Conservation (phyloP, 1,139 yeast genomes). For the Diutina catenulata region DNA sequence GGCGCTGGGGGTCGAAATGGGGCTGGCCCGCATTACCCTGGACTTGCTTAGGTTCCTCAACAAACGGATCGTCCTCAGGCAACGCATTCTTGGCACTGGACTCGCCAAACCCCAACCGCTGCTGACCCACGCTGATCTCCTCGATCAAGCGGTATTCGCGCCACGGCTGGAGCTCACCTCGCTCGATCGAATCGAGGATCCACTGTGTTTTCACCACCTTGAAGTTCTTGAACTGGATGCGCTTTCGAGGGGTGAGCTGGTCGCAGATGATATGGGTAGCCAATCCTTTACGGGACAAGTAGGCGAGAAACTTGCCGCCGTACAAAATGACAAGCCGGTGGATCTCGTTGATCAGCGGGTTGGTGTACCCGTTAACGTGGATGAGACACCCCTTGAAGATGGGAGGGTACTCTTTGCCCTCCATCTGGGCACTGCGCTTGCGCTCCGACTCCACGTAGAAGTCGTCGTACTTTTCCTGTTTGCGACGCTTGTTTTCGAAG, state of each 20-base stretch:
- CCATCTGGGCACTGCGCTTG: constrained; percentile 18
- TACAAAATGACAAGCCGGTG: constrained; percentile 60
- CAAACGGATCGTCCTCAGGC: constrained; percentile 7
- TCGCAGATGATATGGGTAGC: constrained; percentile 84
- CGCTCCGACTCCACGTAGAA: constrained; percentile 38
- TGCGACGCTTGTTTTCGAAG: constrained; percentile 50
- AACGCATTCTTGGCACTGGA: background rate
- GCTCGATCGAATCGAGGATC: constrained; percentile 55
- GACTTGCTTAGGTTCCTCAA: constrained; percentile 6
- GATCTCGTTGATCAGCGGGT: constrained; percentile 61
- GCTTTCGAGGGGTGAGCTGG: constrained; percentile 65
- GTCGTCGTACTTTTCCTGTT: constrained; percentile 60
- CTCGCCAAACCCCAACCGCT: constrained; percentile 17
- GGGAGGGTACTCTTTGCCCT: constrained; percentile 12
- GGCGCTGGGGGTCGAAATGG: constrained; percentile 2
- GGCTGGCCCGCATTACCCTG: constrained; percentile 6
- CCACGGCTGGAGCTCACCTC: constrained; percentile 51
- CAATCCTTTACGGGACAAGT: constrained; percentile 53
- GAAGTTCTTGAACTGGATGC: constrained; percentile 49
- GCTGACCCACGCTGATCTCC: constrained; percentile 40
- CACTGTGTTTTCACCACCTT: constrained; percentile 76
- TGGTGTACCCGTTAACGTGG: constrained; percentile 79
- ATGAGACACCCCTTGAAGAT: constrained; percentile 55
- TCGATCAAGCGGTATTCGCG: constrained; percentile 45
- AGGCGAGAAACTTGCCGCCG: constrained; percentile 73